Base-by-base conservation (phyloP, 108 stramenopile species). In the Chaetoceros tenuissimus region DNA sequence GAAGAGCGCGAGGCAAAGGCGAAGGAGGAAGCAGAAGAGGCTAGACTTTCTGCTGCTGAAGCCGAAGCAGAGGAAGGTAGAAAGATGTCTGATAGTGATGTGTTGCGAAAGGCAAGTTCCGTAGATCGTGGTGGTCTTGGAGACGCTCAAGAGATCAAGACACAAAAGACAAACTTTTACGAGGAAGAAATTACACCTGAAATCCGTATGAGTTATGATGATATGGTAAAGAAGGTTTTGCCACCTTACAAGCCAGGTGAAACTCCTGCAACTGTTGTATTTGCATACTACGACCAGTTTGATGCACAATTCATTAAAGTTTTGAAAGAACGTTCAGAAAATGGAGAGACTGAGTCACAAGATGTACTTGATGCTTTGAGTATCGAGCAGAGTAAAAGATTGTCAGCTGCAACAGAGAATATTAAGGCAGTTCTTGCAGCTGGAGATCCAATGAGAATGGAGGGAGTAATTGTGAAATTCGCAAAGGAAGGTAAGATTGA, bases 361-460 rank as follows among this genome's bases (percentile, higher is more conserved):
- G 79, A 63, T 3, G 64, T 88, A 8, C 59, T 92, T 28, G 77
- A 72, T 31, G 87, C 87, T 19, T 60, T 92, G 46, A 80, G 82
- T 2, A 44, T 28, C 0, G 84, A 87, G 54, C 91, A 92, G 64
- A 71, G 74, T 23, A 82, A 74, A 22, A 59, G 84, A 28, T 69
- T 92, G 2, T 58, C 65, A 21, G 79, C 56, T 18, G 91, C 91
- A 1, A 79, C 91, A 3, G 83, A 80, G 43, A 54, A 62, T 24
- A 59, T 88, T 20, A 86, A 82, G 55, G 49, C 53, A 13, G 80
- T 92, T 23, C 68, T 88, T 21, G 65, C 84, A 24, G 47, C 76
- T 58, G 87, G 91, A 21, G 87, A 88, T 24, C 90, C 86, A n/a
- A 81, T 77, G 81, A 73, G 75, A 34, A 92, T 92, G 91, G 87